Evolutionary conservation across 768 basidiomycete genomes (phyloP), one percentile per base, ranked within the genome.

Genomic region (Peribolospora kevripleyi): DNA sequence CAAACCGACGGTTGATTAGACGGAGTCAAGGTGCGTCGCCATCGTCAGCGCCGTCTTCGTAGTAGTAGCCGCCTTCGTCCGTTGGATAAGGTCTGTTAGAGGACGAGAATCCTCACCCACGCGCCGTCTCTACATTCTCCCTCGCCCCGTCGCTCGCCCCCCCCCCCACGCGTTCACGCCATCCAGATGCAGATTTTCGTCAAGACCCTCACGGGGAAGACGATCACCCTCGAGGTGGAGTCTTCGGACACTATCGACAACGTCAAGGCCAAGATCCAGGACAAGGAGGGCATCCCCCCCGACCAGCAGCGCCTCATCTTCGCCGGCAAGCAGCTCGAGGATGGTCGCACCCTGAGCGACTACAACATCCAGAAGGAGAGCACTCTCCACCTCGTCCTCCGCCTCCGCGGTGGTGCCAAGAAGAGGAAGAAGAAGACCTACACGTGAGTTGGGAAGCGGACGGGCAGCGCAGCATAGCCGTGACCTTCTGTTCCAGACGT

Each of bases 341-440:
- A 98, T 71, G 93, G 93, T 60, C 83, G 88, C 69, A 97, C 84
- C 58, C 80, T 88, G 58, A 81, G 72, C 68, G 85, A 87, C 73
- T 90, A 90, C 66, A 90, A 91, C 75, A 91, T 98, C 67, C 93
- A 97, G 74, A 95, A 95, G 77, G 91, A 97, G 73, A 93, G 88
- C 41, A 97, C 91, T 58, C 82, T 98, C 57, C 91, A 97, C 72
- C 70, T 97, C 61, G 91, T 97, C 61, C 80, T 97, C 58, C 83
- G 93, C 65, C 83, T 98, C 53, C 85, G 90, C 72, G 93, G 93
- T 76, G 93, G 93, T 77, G 87, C 80, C 62, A 95, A 95, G 81
- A 97, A 97, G 80, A 81, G 91, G 70, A 97, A 97, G 81, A 98
- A 97, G 78, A 97, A 97, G 78, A 88, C 86, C 54, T 95, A 95